Conservation (phyloP, 331 rosid species). For the Saraca asoca region DNA sequence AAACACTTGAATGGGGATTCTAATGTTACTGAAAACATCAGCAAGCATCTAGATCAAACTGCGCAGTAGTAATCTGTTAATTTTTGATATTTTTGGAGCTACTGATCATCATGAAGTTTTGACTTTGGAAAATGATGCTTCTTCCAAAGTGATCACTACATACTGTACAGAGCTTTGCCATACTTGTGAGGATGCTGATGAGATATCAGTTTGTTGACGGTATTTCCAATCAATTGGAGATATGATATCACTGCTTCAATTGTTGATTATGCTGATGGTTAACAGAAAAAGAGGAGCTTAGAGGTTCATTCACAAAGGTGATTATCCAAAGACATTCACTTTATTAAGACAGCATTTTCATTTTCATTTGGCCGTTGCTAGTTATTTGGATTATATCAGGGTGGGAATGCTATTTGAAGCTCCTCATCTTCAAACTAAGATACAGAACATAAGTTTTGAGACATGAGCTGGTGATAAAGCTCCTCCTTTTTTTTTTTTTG, state of each 20-base stretch:
- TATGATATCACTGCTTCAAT: conserved; percentile 1
- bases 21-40: conserved; percentile 32
- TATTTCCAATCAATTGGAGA: not conserved
- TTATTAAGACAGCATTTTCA: not conserved
- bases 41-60: conserved; percentile 42
- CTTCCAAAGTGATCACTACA: conserved; percentile 23
- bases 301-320: not conserved
- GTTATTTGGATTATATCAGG: not conserved
- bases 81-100: conserved; percentile 30
- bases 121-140: conserved; percentile 32
- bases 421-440: not conserved
- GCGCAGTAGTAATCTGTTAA: conserved; percentile 35
- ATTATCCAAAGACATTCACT: not conserved
- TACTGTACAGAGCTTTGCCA: conserved; percentile 32
- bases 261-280: not conserved
- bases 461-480: too few species aligned
- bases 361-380: not conserved
- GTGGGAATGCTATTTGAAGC: not conserved
- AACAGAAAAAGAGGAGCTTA: too few species aligned
- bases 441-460: not conserved
- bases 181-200: not conserved
- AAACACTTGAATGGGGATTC: conserved; percentile 40
- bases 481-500: too few species aligned
- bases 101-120: conserved; percentile 26
- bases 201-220: conserved; percentile 4